These are phyloP conservation scores for Irpex lacteus DNA, from an alignment of 1,284 basidiomycete genomes.

Conservation along the genomic window DNA sequence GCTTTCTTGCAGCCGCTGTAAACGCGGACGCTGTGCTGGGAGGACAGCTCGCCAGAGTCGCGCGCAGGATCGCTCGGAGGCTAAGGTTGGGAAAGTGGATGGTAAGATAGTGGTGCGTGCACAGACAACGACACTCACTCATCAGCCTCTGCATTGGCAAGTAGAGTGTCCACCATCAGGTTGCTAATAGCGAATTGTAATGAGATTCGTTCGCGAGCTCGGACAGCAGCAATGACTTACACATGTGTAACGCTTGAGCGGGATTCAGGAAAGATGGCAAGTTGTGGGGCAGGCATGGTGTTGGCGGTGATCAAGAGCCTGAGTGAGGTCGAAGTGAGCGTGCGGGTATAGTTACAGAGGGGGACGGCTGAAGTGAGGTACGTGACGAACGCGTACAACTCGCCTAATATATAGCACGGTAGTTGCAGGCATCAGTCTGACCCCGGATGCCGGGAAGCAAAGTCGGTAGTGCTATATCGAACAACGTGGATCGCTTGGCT, in stretches of 20 bases:
- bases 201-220: conserved; percentile 5
- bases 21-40: conserved; percentile 59
- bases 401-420: not conserved
- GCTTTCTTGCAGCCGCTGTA: conserved; percentile 55
- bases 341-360: not conserved
- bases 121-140: conserved; percentile 46
- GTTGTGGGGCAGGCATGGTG: conserved; percentile 7
- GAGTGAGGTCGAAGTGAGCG: not conserved
- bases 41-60: conserved; percentile 61
- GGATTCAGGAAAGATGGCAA: not conserved
- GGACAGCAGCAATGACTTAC: not conserved
- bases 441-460: conserved; percentile 1
- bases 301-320: not conserved
- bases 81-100: conserved; percentile 33
- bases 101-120: not conserved
- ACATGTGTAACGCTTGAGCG: conserved; percentile 9
- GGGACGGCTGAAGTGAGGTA: not conserved
- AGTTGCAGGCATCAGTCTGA: not conserved
- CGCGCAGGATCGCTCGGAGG: conserved; percentile 66
- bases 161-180: conserved; percentile 79
- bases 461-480: not conserved
- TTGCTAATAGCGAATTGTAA: conserved; percentile 42
- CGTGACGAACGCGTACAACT: not conserved
- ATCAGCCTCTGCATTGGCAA: conserved; percentile 66
- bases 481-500: not conserved